Base-by-base conservation (phyloP, 345 rosid genomes). In the Syzygium jambos region DNA sequence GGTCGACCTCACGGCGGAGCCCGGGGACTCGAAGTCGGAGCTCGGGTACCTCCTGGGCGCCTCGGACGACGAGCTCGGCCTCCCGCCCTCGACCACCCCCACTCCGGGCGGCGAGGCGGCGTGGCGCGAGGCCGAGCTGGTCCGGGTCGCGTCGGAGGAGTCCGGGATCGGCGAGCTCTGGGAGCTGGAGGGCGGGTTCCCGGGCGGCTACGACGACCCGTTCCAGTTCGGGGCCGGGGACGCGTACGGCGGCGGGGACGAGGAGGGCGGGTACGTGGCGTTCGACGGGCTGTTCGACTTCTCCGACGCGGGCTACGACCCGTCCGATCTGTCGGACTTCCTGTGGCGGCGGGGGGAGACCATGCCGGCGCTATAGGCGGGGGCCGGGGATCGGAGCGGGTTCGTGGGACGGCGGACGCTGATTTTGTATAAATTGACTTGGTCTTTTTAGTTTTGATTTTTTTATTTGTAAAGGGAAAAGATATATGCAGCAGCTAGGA, bases 41-140 rank as follows among this genome's bases (percentile, higher is more conserved):
- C 92, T 93, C 1, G 95, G 95, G 0, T 91, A 85, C 85, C 95
- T 93, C 46, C 89, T 89, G 27, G 93, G 89, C 53, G 95, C 95
- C 19, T 93, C 95, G 2, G 95, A 93, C 49, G 91, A 91, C 73
- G 95, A 93, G 86, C 95, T 93, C 17, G 95, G 95, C 7, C 77
- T 93, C 34, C 88, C 86, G 86, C 94, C 95, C 49, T 91, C 93
- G 56, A 51, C 86, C 27, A 85, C 80, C n/a, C 52, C 65, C 46
- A 6, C 46, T n/a, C 49, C 89, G 65, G 51, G 83, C 46, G 90
- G 85, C n/a, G 91, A 59, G 63, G 87, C 9, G 19, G 85, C 57
- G 57, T 17, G 56, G 57, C 34, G 41, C 25, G 86, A 78, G 46
- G 59, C 86, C 0, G 93, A 91, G 78, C 15, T 90, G 85, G 87